Evolutionary conservation across 331 rosid genomes (phyloP), one percentile per base, ranked within the genome.

Genomic region (Cucumis variabilis): DNA sequence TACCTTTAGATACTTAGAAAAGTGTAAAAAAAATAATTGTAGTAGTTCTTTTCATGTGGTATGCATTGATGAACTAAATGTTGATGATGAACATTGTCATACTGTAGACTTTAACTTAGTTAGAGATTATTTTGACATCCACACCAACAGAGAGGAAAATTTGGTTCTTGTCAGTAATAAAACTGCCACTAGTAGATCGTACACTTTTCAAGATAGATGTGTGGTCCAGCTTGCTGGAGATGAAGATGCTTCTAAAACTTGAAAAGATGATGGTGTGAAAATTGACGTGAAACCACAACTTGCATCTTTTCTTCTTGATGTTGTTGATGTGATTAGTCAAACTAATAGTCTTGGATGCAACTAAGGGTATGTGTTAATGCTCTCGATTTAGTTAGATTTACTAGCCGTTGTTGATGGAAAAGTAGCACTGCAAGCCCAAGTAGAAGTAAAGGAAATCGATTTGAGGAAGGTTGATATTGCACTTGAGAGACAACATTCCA

Each of bases 241-340:
- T 82, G 89, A 88, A 27, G 58, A 73, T 86, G 85, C 87, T 89
- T 85, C 90, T 48, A 77, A 87, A 89, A 79, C 92, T 84, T 88
- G 87, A 83, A 82, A 89, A 82, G 93, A 90, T 88, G 92, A 87
- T 88, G 89, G 63, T 68, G 88, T 83, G 79, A 66, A 89, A 86
- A 67, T 87, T 66, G 25, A 85, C 87, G 89, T 68, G 53, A 83
- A 88, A 87, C 88, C 85, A 37, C 91, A 81, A 88, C 77, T n/a
- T 83, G 86, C 82, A 2, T 7, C 20, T 5, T 44, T 60, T 20
- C 82, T 90, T 28, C 28, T 90, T 76, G 98, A 93, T 62, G 81
- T 86, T 86, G 55, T n/a, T 28, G 94, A 93, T 82, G 83, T 30
- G 37, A 30, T 30, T 30, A 30, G 37, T 30, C 37, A 30, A 30